Conservation (phyloP, 768 basidiomycete genomes). For the Ramaria sp. region DNA sequence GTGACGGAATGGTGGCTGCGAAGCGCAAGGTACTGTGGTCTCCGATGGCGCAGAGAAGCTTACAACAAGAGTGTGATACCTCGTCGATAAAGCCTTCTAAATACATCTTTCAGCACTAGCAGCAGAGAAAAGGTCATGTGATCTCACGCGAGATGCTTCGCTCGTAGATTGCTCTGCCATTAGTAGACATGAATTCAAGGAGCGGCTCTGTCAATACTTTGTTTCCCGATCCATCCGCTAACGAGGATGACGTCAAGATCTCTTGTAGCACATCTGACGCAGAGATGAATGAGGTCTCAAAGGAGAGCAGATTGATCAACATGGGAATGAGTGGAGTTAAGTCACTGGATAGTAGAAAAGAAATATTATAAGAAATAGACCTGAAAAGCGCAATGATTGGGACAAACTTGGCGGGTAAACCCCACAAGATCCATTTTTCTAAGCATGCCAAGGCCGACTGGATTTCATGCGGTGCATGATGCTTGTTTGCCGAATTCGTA, state of each 20-base stretch:
- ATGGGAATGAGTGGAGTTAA: constrained; percentile 39
- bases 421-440: constrained; percentile 67
- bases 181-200: constrained; percentile 59
- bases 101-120: not conserved
- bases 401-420: constrained; percentile 55
- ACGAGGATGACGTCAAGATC: constrained; percentile 61
- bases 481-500: constrained; percentile 38
- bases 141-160: constrained; percentile 26
- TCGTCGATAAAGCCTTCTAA: constrained; percentile 38
- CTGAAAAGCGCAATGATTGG: not conserved
- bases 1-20: constrained; percentile 52
- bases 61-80: constrained; percentile 62
- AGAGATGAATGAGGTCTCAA: constrained; percentile 46
- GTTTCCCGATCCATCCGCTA: constrained; percentile 58
- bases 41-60: constrained; percentile 69
- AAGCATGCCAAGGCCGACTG: constrained; percentile 69
- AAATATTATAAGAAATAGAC: not conserved
- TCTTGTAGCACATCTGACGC: constrained; percentile 69
- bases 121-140: not conserved
- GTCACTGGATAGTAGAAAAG: constrained; percentile 32
- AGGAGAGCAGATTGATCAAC: constrained; percentile 51
- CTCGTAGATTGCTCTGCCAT: constrained; percentile 39
- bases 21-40: constrained; percentile 81
- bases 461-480: constrained; percentile 34
- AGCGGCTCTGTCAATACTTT: constrained; percentile 76